Percentiles rank a stretch among this genome's conserved stretches.
Conservation (phyloP, 2,329 filamentous ascomycete genomes). For the Colletotrichum sp. region DNA sequence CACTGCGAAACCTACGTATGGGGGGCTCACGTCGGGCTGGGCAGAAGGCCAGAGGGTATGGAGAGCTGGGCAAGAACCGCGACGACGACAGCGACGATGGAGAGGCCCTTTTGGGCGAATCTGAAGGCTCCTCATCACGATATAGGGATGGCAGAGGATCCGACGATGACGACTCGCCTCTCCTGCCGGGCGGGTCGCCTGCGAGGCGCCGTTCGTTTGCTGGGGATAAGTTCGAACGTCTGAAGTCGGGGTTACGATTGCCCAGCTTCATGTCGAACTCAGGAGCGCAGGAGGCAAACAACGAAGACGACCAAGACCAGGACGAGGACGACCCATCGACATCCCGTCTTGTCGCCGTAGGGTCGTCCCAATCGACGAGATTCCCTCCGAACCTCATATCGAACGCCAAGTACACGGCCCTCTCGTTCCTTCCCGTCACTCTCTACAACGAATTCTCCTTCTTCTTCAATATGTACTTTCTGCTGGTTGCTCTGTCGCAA, state of each 20-base stretch:
- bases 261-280: slow-evolving; percentile 68
- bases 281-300: slow-evolving; percentile 32
- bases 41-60: slow-evolving; percentile 62
- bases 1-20: slow-evolving; percentile 74
- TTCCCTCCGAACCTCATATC: slow-evolving; percentile 93
- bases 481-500: slow-evolving; percentile 93
- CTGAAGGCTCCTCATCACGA: slow-evolving; percentile 57
- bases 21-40: slow-evolving; percentile 62
- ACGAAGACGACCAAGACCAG: slow-evolving; percentile 52
- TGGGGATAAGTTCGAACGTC: slow-evolving; percentile 45
- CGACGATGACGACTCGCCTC: slow-evolving; percentile 75
- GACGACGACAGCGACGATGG: slow-evolving; percentile 70
- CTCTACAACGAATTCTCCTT: slow-evolving; percentile 99
- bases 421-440: slow-evolving; percentile 92
- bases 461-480: slow-evolving; percentile 99
- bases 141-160: slow-evolving; percentile 64
- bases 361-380: slow-evolving; percentile 72
- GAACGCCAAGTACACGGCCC: slow-evolving; percentile 96
- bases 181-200: slow-evolving; percentile 57
- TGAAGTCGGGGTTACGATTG: slow-evolving; percentile 63
- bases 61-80: slow-evolving; percentile 62
- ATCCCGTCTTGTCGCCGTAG: slow-evolving; percentile 78
- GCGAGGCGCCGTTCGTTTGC: slow-evolving; percentile 41
- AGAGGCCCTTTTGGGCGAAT: slow-evolving; percentile 69
- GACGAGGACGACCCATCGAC: slow-evolving; percentile 69